These are phyloP conservation scores for Rhizomucor miehei DNA, from an alignment of 371 early-diverging fungal species.

Conservation along the genomic window DNA sequence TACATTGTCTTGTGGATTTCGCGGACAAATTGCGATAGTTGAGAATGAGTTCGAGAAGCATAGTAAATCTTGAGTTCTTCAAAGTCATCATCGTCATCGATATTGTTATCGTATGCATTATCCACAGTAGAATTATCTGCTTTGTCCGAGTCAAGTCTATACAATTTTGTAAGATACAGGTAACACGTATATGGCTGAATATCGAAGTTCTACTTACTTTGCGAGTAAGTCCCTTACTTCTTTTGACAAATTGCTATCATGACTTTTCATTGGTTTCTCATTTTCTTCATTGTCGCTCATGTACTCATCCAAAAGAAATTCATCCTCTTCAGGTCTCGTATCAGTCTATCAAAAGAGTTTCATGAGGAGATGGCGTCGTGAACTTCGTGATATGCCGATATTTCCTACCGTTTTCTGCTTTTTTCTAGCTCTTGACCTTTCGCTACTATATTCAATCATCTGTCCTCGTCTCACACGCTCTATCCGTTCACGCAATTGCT, in stretches of 20 bases:
- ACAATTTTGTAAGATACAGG: no score
- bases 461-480: slow-evolving; percentile 18
- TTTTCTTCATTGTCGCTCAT: slow-evolving; percentile 55
- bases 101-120: no score
- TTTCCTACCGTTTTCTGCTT: no score
- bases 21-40: slow-evolving; percentile 86
- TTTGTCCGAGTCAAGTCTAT: neutral
- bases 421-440: no score
- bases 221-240: slow-evolving; percentile 54
- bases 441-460: no score
- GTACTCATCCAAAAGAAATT: slow-evolving; percentile 66
- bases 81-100: slow-evolving; percentile 29
- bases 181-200: no score
- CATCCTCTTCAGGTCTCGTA: slow-evolving; percentile 35
- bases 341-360: no score
- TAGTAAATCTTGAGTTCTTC: slow-evolving; percentile 69
- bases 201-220: slow-evolving; percentile 49
- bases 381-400: no score
- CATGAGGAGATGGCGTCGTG: no score
- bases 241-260: slow-evolving; percentile 39
- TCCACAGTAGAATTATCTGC: no score
- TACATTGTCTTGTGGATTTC: slow-evolving; percentile 85
- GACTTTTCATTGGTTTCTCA: slow-evolving; percentile 3
- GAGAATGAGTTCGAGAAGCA: slow-evolving; percentile 92
- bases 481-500: slow-evolving; percentile 27